These are phyloP conservation scores for Staphylotrichum longicolle DNA, from an alignment of 495 filamentous ascomycete species.

Conservation along the genomic window DNA sequence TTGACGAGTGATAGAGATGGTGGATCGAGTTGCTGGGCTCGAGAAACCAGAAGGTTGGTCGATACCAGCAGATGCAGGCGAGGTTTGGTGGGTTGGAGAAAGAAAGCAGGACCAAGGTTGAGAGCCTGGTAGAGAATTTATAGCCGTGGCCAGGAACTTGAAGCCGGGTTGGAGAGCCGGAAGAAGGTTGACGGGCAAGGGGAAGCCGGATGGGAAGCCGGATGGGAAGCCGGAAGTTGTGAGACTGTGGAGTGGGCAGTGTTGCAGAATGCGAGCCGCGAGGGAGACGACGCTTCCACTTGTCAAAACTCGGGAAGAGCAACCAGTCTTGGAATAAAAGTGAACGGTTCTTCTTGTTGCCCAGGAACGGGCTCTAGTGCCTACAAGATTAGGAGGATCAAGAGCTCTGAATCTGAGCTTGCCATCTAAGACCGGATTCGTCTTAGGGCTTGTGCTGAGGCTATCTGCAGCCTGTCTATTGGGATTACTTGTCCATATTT, in stretches of 20 bases:
- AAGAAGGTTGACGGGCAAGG: not conserved
- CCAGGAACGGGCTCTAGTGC: too few species aligned
- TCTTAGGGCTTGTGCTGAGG: too few species aligned
- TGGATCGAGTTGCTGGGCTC: not conserved
- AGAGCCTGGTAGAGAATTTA: not conserved
- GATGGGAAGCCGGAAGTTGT: not conserved
- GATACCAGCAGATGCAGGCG: not conserved
- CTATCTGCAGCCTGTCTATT: too few species aligned
- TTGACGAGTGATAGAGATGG: not conserved
- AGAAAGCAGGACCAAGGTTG: slow-evolving; percentile 1
- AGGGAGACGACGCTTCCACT: not conserved
- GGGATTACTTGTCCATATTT: too few species aligned
- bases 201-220: not conserved
- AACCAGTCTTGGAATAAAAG: too few species aligned
- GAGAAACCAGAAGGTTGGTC: slow-evolving; percentile 4
- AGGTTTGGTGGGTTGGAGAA: slow-evolving; percentile 1
- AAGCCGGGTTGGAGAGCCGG: not conserved
- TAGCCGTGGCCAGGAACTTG: not conserved
- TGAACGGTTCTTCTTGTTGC: not conserved
- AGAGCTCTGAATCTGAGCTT: too few species aligned
- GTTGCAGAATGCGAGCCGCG: not conserved
- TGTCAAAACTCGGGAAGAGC: not conserved
- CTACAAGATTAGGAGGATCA: too few species aligned
- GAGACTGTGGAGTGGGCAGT: too few species aligned
- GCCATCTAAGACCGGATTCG: too few species aligned